phyloP scores from a whole-genome alignment of 148 eudicot genomes.

The Arbutus unedo region DNA sequence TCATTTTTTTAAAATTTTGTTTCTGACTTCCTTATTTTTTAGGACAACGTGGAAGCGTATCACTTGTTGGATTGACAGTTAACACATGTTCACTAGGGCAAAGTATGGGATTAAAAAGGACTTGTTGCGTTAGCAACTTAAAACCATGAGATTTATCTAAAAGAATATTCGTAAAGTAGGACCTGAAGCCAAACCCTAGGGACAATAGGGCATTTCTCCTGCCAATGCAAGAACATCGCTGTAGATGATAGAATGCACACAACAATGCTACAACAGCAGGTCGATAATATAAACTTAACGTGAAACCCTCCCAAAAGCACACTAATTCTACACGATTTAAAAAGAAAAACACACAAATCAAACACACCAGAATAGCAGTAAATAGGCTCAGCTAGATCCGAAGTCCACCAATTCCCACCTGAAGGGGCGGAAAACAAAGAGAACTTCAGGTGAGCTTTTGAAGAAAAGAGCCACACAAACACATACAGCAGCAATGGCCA shows the following conservation, averaged over 20 bases:
- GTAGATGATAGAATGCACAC: neutral
- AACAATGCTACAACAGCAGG: neutral
- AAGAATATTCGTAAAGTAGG: too few relatives aligned
- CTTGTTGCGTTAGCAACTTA: too few relatives aligned
- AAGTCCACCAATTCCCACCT: slow-evolving; percentile 67
- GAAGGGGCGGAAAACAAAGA: slow-evolving; percentile 47
- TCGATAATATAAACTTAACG: neutral
- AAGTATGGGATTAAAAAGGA: too few relatives aligned
- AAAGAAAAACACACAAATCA: slow-evolving; percentile 9
- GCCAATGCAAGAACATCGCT: slow-evolving; percentile 1
- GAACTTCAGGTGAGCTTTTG: slow-evolving; percentile 65
- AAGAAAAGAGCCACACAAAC: slow-evolving; percentile 78
- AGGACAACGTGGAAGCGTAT: too few relatives aligned
- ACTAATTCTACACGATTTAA: slow-evolving; percentile 1
- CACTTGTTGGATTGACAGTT: too few relatives aligned
- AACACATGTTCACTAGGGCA: too few relatives aligned
- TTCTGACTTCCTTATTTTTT: too few relatives aligned
- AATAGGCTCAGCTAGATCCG: slow-evolving; percentile 43
- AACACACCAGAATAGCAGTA: neutral
- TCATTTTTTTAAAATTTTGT: too few relatives aligned
- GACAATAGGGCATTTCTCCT: neutral
- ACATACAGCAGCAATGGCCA: slow-evolving; percentile 78
- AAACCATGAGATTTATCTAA: too few relatives aligned
- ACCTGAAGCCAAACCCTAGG: too few relatives aligned
- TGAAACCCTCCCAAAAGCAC: neutral